Evolutionary conservation across 768 basidiomycete genomes (phyloP).

Genomic region (Cyclocybe cylindracea): DNA sequence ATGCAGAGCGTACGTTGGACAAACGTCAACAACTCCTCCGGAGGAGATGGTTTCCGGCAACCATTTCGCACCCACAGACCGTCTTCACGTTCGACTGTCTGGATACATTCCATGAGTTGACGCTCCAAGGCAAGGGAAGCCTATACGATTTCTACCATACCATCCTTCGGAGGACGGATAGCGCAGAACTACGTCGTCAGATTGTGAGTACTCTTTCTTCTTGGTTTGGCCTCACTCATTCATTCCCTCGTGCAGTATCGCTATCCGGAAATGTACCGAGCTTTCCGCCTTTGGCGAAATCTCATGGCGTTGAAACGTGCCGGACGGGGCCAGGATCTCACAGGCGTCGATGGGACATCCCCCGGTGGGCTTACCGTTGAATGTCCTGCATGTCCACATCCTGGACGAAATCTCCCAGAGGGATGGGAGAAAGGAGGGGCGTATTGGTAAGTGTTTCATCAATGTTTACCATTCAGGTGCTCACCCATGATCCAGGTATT

Average conservation of each 20-base stretch:
- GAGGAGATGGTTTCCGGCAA: conserved; percentile 8
- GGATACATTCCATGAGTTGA: conserved; percentile 6
- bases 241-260: conserved; percentile 8
- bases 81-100: conserved; percentile 14
- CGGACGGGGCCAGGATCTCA: conserved; percentile 9
- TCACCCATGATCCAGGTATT: conserved; percentile 6
- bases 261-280: conserved; percentile 6
- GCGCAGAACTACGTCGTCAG: neutral
- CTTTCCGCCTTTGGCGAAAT: conserved; percentile 13
- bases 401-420: conserved; percentile 11
- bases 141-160: conserved; percentile 13
- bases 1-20: neutral
- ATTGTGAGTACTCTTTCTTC: conserved; percentile 3
- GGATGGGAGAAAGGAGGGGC: conserved; percentile 8
- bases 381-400: conserved; percentile 19
- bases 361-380: conserved; percentile 7
- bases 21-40: conserved; percentile 5
- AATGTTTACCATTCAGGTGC: neutral
- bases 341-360: conserved; percentile 3
- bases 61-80: neutral
- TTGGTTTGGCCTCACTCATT: neutral
- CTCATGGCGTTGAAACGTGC: conserved; percentile 13
- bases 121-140: conserved; percentile 9
- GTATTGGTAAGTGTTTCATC: neutral
- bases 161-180: conserved; percentile 2